Percentiles rank a stretch among this genome's conserved stretches.
Conservation (phyloP, 2,329 filamentous ascomycete species). For the Colletotrichum godetiae region DNA sequence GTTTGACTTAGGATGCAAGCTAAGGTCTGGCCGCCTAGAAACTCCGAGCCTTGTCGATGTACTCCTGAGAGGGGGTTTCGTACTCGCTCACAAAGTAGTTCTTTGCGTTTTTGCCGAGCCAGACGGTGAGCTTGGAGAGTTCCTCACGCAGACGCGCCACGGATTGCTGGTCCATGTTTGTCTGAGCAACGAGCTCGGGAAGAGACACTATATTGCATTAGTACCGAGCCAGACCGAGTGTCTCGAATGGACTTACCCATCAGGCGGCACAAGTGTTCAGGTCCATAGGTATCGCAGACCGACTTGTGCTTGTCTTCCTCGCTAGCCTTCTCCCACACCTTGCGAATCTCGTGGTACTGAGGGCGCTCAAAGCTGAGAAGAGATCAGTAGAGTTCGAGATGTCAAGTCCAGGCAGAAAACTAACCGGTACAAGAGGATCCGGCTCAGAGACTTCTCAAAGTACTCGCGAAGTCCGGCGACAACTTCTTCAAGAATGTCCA, state of each 20-base stretch:
- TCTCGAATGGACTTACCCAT: conserved; percentile 72
- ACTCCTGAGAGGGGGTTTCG: conserved; percentile 77
- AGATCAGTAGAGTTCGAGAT: not conserved
- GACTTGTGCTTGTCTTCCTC: conserved; percentile 76
- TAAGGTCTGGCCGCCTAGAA: conserved; percentile 44
- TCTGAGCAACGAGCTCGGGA: conserved; percentile 94
- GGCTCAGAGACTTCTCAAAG: conserved; percentile 89
- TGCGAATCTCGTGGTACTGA: conserved; percentile 84
- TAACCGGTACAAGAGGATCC: conserved; percentile 86
- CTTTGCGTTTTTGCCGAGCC: conserved; percentile 81
- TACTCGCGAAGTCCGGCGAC: conserved; percentile 89
- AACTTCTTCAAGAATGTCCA: conserved; percentile 91
- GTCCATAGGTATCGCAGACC: conserved; percentile 87
- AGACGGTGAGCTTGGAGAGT: conserved; percentile 84
- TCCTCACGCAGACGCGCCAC: conserved; percentile 91
- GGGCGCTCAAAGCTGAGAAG: conserved; percentile 83
- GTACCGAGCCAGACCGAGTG: conserved; percentile 2
- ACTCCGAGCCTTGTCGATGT: conserved; percentile 73
- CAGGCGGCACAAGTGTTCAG: conserved; percentile 89
- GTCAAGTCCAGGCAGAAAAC: not conserved
- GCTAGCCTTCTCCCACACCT: conserved; percentile 72
- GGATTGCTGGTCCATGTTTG: conserved; percentile 96
- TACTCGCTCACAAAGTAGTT: conserved; percentile 84
- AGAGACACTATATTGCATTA: conserved; percentile 75
- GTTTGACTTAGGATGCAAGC: not conserved